Conservation (phyloP, 306 rosid genomes). For the Rubus idaeus region DNA sequence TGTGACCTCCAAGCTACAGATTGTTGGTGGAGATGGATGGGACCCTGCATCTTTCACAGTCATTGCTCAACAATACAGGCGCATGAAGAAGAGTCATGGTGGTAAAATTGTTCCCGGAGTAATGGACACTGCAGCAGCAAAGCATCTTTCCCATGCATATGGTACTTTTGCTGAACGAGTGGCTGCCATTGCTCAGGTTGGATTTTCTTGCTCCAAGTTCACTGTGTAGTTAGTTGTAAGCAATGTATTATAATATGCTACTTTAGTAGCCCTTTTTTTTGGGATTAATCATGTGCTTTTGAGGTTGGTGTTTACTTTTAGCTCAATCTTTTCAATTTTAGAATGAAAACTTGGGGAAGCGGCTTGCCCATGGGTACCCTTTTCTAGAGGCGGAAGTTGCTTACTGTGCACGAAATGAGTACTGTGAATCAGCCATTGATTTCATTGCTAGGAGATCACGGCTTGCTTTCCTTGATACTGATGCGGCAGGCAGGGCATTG, state of each 20-base stretch:
- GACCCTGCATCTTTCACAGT: constrained; percentile 87
- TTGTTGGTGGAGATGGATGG: constrained; percentile 96
- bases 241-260: neutral
- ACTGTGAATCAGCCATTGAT: constrained; percentile 91
- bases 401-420: constrained; percentile 93
- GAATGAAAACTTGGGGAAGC: constrained; percentile 87
- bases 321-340: constrained; percentile 28
- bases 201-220: constrained; percentile 30
- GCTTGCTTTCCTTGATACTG: constrained; percentile 95
- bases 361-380: constrained; percentile 96
- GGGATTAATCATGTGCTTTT: neutral
- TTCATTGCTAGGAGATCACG: constrained; percentile 95
- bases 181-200: constrained; percentile 95
- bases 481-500: constrained; percentile 84
- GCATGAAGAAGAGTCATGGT: constrained; percentile 70
- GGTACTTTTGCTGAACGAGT: constrained; percentile 84
- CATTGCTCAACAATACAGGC: constrained; percentile 83
- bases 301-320: constrained; percentile 3
- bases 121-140: constrained; percentile 88
- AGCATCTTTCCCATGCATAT: constrained; percentile 87
- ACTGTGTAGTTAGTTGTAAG: neutral
- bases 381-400: constrained; percentile 98
- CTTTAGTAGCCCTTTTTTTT: neutral
- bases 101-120: constrained; percentile 90
- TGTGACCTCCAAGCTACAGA: constrained; percentile 55